Conservation (phyloP, 306 rosid genomes). For the Dryas alaskensis region DNA sequence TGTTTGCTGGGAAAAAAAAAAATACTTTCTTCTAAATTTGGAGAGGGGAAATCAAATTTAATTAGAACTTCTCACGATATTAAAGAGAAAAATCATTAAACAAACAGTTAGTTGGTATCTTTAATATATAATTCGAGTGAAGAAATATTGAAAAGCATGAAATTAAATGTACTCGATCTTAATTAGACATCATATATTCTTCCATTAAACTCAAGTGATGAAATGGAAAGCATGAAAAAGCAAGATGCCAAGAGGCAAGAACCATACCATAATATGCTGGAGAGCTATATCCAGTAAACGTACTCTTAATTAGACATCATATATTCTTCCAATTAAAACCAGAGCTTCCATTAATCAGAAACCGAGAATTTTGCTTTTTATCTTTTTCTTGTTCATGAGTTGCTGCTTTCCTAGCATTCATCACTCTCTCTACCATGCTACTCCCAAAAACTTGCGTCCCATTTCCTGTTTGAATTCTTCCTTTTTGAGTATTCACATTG, state of each 20-base stretch:
- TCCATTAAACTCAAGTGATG: too few relatives aligned
- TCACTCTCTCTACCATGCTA: slow-evolving; percentile 73
- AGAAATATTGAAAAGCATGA: neutral
- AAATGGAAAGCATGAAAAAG: neutral
- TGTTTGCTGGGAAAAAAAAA: too few relatives aligned
- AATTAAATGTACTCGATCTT: too few relatives aligned
- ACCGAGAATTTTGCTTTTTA: slow-evolving; percentile 23
- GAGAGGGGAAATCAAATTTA: too few relatives aligned
- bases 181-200: too few relatives aligned
- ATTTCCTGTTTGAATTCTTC: slow-evolving; percentile 9
- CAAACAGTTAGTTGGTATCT: too few relatives aligned
- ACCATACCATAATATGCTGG: slow-evolving; percentile 19
- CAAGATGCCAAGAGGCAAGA: neutral
- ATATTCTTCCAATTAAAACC: too few relatives aligned
- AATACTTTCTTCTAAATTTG: too few relatives aligned
- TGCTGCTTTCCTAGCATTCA: slow-evolving; percentile 64
- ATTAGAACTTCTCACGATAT: too few relatives aligned
- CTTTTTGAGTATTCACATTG: slow-evolving; percentile 3
- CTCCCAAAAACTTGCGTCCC: slow-evolving; percentile 58
- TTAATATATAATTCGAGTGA: too few relatives aligned
- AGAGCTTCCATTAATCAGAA: neutral
- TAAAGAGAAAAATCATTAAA: too few relatives aligned
- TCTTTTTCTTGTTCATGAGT: slow-evolving; percentile 31
- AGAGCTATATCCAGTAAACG: slow-evolving; percentile 7
- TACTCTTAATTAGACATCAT: too few relatives aligned